Percentiles rank a stretch among this genome's conserved stretches.
These are phyloP conservation scores for Solanum infundibuliforme DNA, from an alignment of 257 asterid genomes.

Conservation along the genomic window DNA sequence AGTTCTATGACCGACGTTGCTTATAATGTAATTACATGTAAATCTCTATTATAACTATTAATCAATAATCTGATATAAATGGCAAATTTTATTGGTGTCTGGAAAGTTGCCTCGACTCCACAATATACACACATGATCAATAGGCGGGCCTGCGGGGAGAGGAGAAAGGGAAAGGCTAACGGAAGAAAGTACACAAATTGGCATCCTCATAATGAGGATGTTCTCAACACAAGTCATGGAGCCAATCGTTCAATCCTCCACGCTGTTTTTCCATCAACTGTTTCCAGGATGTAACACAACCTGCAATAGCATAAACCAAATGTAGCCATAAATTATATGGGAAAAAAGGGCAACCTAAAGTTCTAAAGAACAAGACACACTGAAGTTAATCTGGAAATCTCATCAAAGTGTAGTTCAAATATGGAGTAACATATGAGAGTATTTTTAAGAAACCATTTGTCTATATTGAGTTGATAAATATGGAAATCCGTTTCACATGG, in stretches of 20 bases:
- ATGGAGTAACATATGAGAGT: neutral
- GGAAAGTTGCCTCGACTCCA: neutral
- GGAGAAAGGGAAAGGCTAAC: neutral
- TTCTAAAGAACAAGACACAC: neutral
- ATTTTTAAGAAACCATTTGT: neutral
- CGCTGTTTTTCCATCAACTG: slow-evolving; percentile 13
- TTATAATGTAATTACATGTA: neutral
- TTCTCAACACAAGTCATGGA: slow-evolving; percentile 25
- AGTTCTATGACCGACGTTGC: neutral
- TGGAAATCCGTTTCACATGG: neutral
- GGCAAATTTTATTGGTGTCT: neutral
- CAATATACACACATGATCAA: neutral
- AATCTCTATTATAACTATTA: neutral
- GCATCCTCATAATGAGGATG: slow-evolving; percentile 11
- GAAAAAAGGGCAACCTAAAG: neutral
- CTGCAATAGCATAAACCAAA: neutral
- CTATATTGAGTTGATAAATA: neutral
- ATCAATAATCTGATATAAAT: neutral
- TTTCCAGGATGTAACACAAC: slow-evolving; percentile 17
- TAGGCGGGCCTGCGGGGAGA: neutral
- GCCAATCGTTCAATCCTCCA: slow-evolving; percentile 36
- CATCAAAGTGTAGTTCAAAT: neutral
- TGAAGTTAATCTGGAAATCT: neutral
- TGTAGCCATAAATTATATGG: neutral
- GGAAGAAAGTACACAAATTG: neutral